These are phyloP conservation scores for Thraustochytrium sp. DNA, from an alignment of 352 stramenopile species.

Conservation along the genomic window DNA sequence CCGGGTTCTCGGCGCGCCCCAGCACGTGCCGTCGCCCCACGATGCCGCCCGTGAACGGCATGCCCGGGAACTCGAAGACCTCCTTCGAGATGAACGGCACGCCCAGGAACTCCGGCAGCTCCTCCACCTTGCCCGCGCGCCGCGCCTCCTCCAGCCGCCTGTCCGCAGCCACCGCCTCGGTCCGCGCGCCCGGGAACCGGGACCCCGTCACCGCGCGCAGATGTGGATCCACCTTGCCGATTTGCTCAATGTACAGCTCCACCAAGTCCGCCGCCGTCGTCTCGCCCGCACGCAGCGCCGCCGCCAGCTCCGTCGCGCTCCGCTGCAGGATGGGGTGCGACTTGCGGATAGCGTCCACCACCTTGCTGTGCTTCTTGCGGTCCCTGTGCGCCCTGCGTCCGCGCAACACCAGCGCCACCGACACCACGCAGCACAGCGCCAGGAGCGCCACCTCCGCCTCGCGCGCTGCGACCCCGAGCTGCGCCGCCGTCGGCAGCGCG, in stretches of 20 bases:
- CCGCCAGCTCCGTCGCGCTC: not conserved
- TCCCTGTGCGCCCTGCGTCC: no score
- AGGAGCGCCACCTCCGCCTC: not conserved
- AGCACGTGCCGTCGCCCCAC: not conserved
- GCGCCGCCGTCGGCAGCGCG: not conserved
- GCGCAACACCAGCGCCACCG: no score
- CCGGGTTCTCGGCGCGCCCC: not conserved
- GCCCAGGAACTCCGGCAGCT: slow-evolving; percentile 30
- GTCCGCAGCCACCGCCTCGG: not conserved
- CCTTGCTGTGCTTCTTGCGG: not conserved
- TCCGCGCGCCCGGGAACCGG: not conserved
- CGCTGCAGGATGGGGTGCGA: not conserved
- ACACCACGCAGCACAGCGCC: not conserved
- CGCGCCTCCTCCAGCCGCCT: not conserved
- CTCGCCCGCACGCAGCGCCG: not conserved
- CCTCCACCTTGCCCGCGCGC: not conserved
- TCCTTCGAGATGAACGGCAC: slow-evolving; percentile 46
- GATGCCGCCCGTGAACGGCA: slow-evolving; percentile 23
- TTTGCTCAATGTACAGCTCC: not conserved
- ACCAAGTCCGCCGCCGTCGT: slow-evolving; percentile 10
- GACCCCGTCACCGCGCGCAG: slow-evolving; percentile 6
- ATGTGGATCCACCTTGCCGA: not conserved
- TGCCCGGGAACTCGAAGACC: slow-evolving; percentile 26
- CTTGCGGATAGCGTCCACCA: not conserved
- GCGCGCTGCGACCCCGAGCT: not conserved